These are phyloP conservation scores for Canna indica DNA, from an alignment of 176 grass and related monocot genomes.

Conservation along the genomic window DNA sequence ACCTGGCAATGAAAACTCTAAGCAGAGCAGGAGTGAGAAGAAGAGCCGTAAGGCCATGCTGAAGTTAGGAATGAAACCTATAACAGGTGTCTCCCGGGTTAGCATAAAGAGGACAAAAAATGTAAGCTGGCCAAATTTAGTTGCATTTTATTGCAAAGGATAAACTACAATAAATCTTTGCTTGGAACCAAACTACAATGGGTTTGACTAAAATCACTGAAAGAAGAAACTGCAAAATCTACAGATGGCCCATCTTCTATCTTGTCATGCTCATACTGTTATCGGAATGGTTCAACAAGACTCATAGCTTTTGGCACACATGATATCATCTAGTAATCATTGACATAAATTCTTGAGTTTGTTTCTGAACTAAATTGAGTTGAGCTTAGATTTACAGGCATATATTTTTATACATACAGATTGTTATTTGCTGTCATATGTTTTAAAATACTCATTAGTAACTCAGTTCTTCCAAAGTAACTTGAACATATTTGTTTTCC, in stretches of 20 bases:
- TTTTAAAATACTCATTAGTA: background rate
- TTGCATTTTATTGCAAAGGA: background rate
- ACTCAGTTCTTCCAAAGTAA: background rate
- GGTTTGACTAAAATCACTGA: too few species aligned
- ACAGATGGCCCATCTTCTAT: background rate
- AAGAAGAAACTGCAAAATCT: background rate
- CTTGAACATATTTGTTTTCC: background rate
- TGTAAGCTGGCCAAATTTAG: background rate
- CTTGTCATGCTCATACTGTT: background rate
- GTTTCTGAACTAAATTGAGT: background rate
- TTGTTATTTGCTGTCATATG: background rate
- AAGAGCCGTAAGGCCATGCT: conserved; percentile 8
- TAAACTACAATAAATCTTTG: background rate
- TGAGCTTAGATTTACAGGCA: background rate
- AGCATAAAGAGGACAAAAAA: conserved; percentile 15
- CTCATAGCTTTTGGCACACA: too few species aligned
- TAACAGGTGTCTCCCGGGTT: conserved; percentile 3
- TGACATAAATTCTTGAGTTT: background rate
- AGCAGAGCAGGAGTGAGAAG: conserved; percentile 18
- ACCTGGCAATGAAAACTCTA: background rate
- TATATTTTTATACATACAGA: background rate
- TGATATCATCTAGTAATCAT: too few species aligned
- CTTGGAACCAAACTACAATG: too few species aligned
- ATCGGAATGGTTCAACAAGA: too few species aligned
- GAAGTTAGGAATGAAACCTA: conserved; percentile 11